A percentile compares a stretch with the other conserved stretches of the same genome.
Evolutionary conservation across 2,329 filamentous ascomycete genomes (phyloP).

Genomic region (Aspergillus pseudotamarii): DNA sequence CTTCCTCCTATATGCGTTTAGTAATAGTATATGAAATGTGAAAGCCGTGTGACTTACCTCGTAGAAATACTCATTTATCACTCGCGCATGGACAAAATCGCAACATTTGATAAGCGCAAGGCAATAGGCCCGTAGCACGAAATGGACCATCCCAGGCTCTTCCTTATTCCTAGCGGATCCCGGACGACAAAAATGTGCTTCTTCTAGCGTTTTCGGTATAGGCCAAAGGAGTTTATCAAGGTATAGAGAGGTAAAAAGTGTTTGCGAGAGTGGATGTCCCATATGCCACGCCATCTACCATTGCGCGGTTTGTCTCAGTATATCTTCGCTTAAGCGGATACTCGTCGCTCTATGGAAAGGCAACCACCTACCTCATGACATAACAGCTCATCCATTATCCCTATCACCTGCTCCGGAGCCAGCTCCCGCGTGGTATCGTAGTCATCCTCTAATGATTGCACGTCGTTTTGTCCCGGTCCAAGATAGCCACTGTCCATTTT

Average conservation of each 20-base stretch:
- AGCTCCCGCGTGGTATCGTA: constrained; percentile 73
- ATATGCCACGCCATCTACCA: constrained; percentile 90
- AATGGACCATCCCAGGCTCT: constrained; percentile 55
- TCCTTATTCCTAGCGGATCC: constrained; percentile 24
- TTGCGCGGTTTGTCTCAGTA: constrained; percentile 14
- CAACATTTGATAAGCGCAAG: constrained; percentile 82
- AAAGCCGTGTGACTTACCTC: constrained; percentile 61
- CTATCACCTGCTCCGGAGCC: constrained; percentile 77
- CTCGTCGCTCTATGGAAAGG: too few relatives aligned
- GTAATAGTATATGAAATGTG: constrained; percentile 9
- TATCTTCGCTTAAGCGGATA: neutral
- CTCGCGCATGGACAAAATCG: constrained; percentile 73
- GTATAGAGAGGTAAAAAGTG: constrained; percentile 89
- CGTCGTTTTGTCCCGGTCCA: constrained; percentile 64
- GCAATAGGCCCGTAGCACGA: constrained; percentile 81
- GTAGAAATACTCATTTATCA: constrained; percentile 84
- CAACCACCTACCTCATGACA: constrained; percentile 72
- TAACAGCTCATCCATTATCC: constrained; percentile 90
- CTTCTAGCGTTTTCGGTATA: constrained; percentile 62
- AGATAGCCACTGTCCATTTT: constrained; percentile 98
- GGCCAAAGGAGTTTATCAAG: constrained; percentile 81
- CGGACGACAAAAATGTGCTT: constrained; percentile 62
- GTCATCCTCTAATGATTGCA: constrained; percentile 71
- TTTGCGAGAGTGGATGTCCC: constrained; percentile 94
- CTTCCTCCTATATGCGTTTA: constrained; percentile 71